Base-by-base conservation (phyloP, 23 red algal genomes). In the Chondrus crispus region DNA sequence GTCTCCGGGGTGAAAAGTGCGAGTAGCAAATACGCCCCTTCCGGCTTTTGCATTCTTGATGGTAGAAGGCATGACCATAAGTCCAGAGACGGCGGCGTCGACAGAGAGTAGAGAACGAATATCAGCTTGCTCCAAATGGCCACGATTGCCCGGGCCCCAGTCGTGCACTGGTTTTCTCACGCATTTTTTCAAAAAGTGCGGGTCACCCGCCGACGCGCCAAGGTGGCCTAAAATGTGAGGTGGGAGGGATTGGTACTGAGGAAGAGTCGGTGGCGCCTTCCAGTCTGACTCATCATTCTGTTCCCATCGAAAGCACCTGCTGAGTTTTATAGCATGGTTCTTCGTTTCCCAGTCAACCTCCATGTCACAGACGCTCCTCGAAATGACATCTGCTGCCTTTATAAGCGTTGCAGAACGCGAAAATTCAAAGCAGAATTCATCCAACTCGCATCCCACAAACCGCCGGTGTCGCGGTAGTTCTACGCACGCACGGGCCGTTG, bases 401-500 rank as follows among this genome's bases (percentile, higher is more conserved):
- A 81, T 19, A 35, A 30, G 24, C 43, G 51, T 36, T 39, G 46
- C 44, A 53, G 47, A 28, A 14, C 19, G n/a, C 32, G 82, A 49
- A 72, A 42, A 3, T 53, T 74, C 38, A 30, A 75, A 54, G 62
- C 84, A 88, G 47, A 13, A 29, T 28, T 46, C 62, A 33, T 88
- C 84, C 16, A 88, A 36, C 63, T 73, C 84, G 42, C 84, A 73
- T 49, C 45, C 84, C 43, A 88, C 64, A 43, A 88, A 88, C 43
- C 44, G 24, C 24, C 84, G 52, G 36, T 74, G 39, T 11, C 30
- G 44, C 57, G 63, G 84, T 48, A 85, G 57, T 29, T n/a, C 42
- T n/a, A 57, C 32, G 54, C 84, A 74, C 19, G 62, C 62, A 13
- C 41, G 51, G 33, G 51, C 84, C 41, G 37, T 88, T 29, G 63